Evolutionary conservation across 139 green algal genomes (phyloP), one percentile per base, ranked within the genome.

Genomic region (Bryopsis sp.): DNA sequence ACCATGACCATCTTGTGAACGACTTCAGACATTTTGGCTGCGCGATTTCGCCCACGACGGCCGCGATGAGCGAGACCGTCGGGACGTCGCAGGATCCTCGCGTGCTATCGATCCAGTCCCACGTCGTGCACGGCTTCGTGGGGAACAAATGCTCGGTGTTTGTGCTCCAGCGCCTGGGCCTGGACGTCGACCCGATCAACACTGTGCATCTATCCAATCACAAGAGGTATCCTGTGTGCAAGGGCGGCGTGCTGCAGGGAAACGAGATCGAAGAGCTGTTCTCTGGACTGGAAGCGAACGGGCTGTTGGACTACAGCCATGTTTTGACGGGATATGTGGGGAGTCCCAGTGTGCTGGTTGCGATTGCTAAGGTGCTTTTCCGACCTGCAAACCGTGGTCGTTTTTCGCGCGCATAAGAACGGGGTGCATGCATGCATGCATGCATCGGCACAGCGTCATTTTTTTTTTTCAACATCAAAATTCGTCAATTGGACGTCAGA

Each of bases 41-140:
- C n/a, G n/a, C n/a, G n/a, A n/a, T n/a, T n/a, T n/a, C n/a, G n/a
- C n/a, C n/a, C n/a, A n/a, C n/a, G n/a, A n/a, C n/a, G n/a, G n/a
- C n/a, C n/a, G n/a, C n/a, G n/a, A n/a, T n/a, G n/a, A n/a, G n/a
- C n/a, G n/a, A n/a, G n/a, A n/a, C n/a, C n/a, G n/a, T n/a, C n/a
- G n/a, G n/a, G n/a, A n/a, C n/a, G n/a, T n/a, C n/a, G n/a, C n/a
- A n/a, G n/a, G n/a, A n/a, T 38, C 75, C 74, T 6, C 79, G 84
- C 1, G 89, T 94, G 24, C 77, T 96, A 19, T 84, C 62, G 58
- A 89, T 96, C 11, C 90, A 96, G 58, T 88, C 76, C 2, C 88
- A 94, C 39, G 90, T 95, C 0, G 92, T 96, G 0, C 84, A 90
- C 47, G 92, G 92, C 1, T 92, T 94, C 66, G 92, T 96, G 63